Evolutionary conservation across 768 basidiomycete species (phyloP).

Genomic region (Macrocybe gigantea): DNA sequence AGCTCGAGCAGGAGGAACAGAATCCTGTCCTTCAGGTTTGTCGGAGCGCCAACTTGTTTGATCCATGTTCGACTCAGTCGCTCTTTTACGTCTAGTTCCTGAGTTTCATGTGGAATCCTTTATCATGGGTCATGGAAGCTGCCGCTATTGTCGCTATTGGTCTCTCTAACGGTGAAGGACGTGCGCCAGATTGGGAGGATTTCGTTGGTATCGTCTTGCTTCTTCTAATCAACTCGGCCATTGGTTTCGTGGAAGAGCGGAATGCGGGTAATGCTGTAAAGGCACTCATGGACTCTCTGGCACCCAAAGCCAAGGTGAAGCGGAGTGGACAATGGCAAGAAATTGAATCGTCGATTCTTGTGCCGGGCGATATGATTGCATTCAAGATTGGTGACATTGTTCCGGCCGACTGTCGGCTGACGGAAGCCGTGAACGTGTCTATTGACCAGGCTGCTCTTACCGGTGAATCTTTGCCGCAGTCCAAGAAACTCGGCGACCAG

Average conservation of each 20-base stretch:
- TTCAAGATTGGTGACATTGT: constrained; percentile 99
- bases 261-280: constrained; percentile 99
- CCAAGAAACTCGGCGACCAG: constrained; percentile 92
- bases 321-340: constrained; percentile 83
- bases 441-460: constrained; percentile 98
- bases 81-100: constrained; percentile 52
- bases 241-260: constrained; percentile 97
- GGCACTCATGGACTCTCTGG: constrained; percentile 98
- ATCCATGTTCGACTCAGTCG: constrained; percentile 1
- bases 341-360: constrained; percentile 84
- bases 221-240: constrained; percentile 89
- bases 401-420: constrained; percentile 95
- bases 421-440: constrained; percentile 94
- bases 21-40: constrained; percentile 83
- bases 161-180: constrained; percentile 84
- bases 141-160: constrained; percentile 93
- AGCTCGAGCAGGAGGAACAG: constrained; percentile 85
- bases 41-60: constrained; percentile 2
- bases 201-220: constrained; percentile 94
- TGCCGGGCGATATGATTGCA: constrained; percentile 92
- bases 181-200: constrained; percentile 94
- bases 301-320: constrained; percentile 94
- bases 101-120: constrained; percentile 99
- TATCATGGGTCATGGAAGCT: constrained; percentile 99
- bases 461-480: constrained; percentile 91